These are phyloP conservation scores for Phialophora tarda DNA, from an alignment of 2,329 filamentous ascomycete genomes.

Conservation along the genomic window DNA sequence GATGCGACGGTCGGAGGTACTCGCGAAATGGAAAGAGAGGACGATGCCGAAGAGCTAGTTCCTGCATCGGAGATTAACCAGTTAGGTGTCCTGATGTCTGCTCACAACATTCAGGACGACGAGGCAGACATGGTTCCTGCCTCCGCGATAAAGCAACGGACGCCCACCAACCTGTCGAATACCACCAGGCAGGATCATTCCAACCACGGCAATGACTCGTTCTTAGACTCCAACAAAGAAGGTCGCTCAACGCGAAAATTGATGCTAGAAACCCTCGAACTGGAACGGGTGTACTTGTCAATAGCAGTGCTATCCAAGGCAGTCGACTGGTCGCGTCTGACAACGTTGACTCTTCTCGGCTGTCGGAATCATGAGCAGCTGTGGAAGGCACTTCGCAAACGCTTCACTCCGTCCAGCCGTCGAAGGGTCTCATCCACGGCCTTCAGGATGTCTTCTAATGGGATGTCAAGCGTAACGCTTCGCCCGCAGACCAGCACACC, in stretches of 20 bases:
- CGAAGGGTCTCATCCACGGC: conserved; percentile 50
- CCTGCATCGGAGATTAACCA: conserved; percentile 31
- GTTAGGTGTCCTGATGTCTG: conserved; percentile 34
- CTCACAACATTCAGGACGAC: conserved; percentile 34
- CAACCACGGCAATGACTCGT: conserved; percentile 17
- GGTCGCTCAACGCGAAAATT: conserved; percentile 61
- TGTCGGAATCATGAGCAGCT: conserved; percentile 75
- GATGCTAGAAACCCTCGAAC: conserved; percentile 71
- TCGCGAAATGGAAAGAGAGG: conserved; percentile 17
- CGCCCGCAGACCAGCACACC: conserved; percentile 47
- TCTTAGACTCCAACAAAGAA: conserved; percentile 29
- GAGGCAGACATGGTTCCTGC: conserved; percentile 17
- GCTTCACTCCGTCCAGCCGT: conserved; percentile 58
- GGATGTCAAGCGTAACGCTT: conserved; percentile 66
- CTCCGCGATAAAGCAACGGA: conserved; percentile 20
- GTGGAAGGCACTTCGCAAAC: conserved; percentile 73
- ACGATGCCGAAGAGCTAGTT: conserved; percentile 20
- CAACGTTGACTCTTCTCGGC: conserved; percentile 73
- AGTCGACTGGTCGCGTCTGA: conserved; percentile 76
- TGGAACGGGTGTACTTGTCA: conserved; percentile 76
- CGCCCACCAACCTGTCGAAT: conserved; percentile 5
- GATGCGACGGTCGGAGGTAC: background rate
- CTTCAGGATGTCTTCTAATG: conserved; percentile 75
- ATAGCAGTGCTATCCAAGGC: conserved; percentile 71
- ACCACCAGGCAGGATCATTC: conserved; percentile 6